These are phyloP conservation scores for Chrysoporthe puriensis DNA, from an alignment of 2,329 filamentous ascomycete species.

Conservation along the genomic window DNA sequence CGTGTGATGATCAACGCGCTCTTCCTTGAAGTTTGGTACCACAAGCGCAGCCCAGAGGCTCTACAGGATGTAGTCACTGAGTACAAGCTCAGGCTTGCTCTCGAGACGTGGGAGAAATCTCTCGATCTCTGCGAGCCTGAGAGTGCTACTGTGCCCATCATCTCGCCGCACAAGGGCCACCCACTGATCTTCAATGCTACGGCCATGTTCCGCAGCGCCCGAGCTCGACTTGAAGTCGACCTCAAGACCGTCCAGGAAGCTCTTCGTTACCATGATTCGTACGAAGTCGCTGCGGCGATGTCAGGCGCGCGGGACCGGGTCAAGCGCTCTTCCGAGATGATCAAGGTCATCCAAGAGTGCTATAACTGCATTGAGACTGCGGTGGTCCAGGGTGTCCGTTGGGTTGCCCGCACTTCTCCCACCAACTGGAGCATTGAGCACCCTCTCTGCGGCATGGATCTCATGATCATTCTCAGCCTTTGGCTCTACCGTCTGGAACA, in stretches of 20 bases:
- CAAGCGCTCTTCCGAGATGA: slow-evolving; percentile 94
- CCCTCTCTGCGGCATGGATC: slow-evolving; percentile 91
- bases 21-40: slow-evolving; percentile 98
- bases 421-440: slow-evolving; percentile 99
- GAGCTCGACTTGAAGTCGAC: slow-evolving; percentile 90
- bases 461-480: slow-evolving; percentile 96
- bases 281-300: slow-evolving; percentile 97
- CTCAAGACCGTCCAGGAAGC: slow-evolving; percentile 96
- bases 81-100: slow-evolving; percentile 92
- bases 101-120: slow-evolving; percentile 99
- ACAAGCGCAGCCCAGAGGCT: slow-evolving; percentile 97
- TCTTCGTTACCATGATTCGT: slow-evolving; percentile 93
- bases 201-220: slow-evolving; percentile 94
- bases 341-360: slow-evolving; percentile 97
- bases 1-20: slow-evolving; percentile 98
- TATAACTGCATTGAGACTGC: slow-evolving; percentile 98
- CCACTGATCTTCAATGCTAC: slow-evolving; percentile 97
- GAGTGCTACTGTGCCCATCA: slow-evolving; percentile 83
- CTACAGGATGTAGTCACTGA: slow-evolving; percentile 97
- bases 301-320: slow-evolving; percentile 91
- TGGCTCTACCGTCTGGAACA: slow-evolving; percentile 99
- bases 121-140: slow-evolving; percentile 93
- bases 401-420: slow-evolving; percentile 96
- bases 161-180: slow-evolving; percentile 93
- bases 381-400: slow-evolving; percentile 90